phyloP scores from a whole-genome alignment of 2,329 filamentous ascomycete species.

The Sporothrix humicola region DNA sequence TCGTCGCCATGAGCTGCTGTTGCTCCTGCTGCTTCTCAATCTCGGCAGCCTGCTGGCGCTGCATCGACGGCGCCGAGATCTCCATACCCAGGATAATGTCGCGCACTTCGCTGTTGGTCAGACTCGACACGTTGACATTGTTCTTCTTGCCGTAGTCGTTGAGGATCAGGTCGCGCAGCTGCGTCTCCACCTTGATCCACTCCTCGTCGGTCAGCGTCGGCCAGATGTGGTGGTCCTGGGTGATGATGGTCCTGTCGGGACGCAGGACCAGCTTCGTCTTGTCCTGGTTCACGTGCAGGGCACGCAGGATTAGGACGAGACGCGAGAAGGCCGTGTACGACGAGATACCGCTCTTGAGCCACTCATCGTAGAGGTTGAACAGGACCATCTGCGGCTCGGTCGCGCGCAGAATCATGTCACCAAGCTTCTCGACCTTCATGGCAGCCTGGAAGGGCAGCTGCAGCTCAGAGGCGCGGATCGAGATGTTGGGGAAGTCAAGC shows the following conservation, averaged over 20 bases:
- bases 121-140: conserved; percentile 96
- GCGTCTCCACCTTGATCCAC: conserved; percentile 99
- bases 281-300: conserved; percentile 95
- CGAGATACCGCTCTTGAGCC: conserved; percentile 90
- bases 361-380: conserved; percentile 98
- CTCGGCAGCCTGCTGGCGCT: conserved; percentile 96
- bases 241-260: conserved; percentile 97
- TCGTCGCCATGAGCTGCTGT: conserved; percentile 93
- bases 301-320: conserved; percentile 88
- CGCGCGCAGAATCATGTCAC: conserved; percentile 97
- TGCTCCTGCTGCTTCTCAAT: conserved; percentile 99
- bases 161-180: conserved; percentile 90
- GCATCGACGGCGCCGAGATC: conserved; percentile 96
- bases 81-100: conserved; percentile 99
- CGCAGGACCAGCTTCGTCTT: conserved; percentile 96
- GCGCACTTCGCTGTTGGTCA: conserved; percentile 95
- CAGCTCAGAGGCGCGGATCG: conserved; percentile 93
- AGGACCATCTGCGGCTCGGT: conserved; percentile 99
- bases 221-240: conserved; percentile 99
- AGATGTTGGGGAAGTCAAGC: conserved; percentile 98
- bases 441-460: conserved; percentile 98
- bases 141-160: conserved; percentile 99
- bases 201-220: conserved; percentile 91
- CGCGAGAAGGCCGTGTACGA: conserved; percentile 98
- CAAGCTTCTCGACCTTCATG: conserved; percentile 99